Percentiles rank a stretch among this genome's conserved stretches.
Evolutionary conservation across 169 alveolate genomes (phyloP).

Genomic region (Cryptosporidium sp.): DNA sequence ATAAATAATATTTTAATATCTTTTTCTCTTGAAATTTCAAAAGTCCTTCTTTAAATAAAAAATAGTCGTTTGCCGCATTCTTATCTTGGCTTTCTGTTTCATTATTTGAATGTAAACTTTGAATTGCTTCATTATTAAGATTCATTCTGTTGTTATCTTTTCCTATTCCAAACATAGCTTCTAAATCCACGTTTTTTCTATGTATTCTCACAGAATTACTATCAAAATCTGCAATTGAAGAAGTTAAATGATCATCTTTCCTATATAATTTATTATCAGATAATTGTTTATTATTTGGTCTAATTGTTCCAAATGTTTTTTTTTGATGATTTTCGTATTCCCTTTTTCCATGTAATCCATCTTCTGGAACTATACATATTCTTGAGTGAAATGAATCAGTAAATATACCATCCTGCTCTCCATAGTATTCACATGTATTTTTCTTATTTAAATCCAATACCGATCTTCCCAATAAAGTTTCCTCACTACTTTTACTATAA

Average conservation of each 20-base stretch:
- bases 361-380: constrained; percentile 61
- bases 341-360: constrained; percentile 46
- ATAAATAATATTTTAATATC: constrained; percentile 16
- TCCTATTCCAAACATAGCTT: constrained; percentile 15
- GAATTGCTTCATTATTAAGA: neutral
- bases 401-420: neutral
- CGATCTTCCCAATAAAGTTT: constrained; percentile 21
- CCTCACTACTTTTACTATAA: neutral
- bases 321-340: neutral
- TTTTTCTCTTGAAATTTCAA: constrained; percentile 10
- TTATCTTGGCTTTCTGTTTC: neutral
- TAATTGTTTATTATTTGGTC: too few relatives aligned
- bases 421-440: constrained; percentile 30
- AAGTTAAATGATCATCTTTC: neutral
- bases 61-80: constrained; percentile 1
- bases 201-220: neutral
- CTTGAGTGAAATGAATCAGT: neutral
- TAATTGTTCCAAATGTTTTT: neutral
- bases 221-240: neutral
- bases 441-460: constrained; percentile 15
- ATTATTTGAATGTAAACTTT: neutral
- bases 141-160: neutral
- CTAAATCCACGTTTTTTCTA: constrained; percentile 20
- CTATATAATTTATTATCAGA: neutral
- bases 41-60: constrained; percentile 30